Evolutionary conservation across 805 yeast genomes (phyloP), one percentile per base, ranked within the genome.

Genomic region (Pichia nakasei): DNA sequence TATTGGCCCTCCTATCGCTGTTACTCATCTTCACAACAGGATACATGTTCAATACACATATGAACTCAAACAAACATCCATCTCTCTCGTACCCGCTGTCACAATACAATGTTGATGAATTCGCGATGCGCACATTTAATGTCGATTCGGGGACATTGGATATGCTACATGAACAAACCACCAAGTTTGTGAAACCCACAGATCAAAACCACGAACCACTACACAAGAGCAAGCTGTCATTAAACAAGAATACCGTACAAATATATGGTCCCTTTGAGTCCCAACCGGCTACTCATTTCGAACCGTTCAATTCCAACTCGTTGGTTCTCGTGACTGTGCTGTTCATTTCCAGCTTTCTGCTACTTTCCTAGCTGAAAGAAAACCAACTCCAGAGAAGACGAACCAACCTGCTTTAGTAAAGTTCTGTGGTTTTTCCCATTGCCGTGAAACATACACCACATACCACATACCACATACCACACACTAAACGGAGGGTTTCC

Each of bases 251-350:
- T 15, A 32, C n/a, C 7, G 22, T 22, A 13, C 22, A 17, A 18
- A 35, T 43, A 18, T 43, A 43, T 22, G 46, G 46, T 5, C 46
- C 46, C 2, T 31, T 43, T 15, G 43, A 39, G 17, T 32, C 35
- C 13, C 46, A 43, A 17, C 46, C 46, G 9, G 11, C 22, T 5
- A 33, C 39, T 5, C 33, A 15, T 20, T 31, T 39, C 22, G 33
- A 43, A 24, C 43, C 43, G 2, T 43, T 34, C 22, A 43, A 43
- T 20, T 18, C 26, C 15, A 34, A 31, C 17, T 43, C 46, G 9
- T 24, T 43, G 21, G 9, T 39, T 2, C 19, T 39, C 6, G 46
- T 43, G 8, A 9, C 43, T 1, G 9, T 22, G 12, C 29, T 43
- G 32, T 38, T 43, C 15, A 4, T 43, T 5, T 17, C 32, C 7